Evolutionary conservation across 2,329 filamentous ascomycete species (phyloP), one percentile per base, ranked within the genome.

Genomic region (Leptosphaerulina australis): DNA sequence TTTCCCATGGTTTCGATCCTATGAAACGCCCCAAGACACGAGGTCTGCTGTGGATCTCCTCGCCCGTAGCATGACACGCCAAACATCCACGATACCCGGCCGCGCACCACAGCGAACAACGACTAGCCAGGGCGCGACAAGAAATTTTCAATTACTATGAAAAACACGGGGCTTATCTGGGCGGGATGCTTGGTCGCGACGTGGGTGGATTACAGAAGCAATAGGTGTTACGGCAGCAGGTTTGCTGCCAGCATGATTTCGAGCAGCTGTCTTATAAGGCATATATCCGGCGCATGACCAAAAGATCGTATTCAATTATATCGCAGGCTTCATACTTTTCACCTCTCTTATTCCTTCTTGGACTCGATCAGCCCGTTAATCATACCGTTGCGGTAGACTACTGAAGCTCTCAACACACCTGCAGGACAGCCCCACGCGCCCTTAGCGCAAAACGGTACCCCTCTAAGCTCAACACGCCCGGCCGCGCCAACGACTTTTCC

Each of bases 121-220:
- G 37, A 34, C 53, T 53, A 59, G 53, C 51, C 59, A 58, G 55
- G 47, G 49, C 52, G 54, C 36, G 44, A 53, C 53, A 50, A 56
- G 28, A 57, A 58, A 61, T 62, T 64, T 68, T 64, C 55, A 64
- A 62, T 58, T 33, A 50, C 34, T 53, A 40, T 62, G 59, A 53
- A 56, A 55, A 52, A 59, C 52, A 38, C 51, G 56, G 57, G 58
- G 55, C 64, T 66, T 67, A 66, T 66, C 65, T 55, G 59, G 47
- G 63, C 54, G 56, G 54, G 43, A 56, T 62, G 60, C 43, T 53
- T 51, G 44, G 58, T 47, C 34, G 51, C 56, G 44, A 50, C 63
- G 64, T 56, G 55, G 53, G 47, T 38, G 45, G 35, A 17, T 12
- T 28, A 34, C 35, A 55, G 55, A 50, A 48, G 64, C 57, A 61